A percentile compares a stretch with the other conserved stretches of the same genome.
Evolutionary conservation across 176 grass and related monocot species (phyloP).

Genomic region (Raddia guianensis): DNA sequence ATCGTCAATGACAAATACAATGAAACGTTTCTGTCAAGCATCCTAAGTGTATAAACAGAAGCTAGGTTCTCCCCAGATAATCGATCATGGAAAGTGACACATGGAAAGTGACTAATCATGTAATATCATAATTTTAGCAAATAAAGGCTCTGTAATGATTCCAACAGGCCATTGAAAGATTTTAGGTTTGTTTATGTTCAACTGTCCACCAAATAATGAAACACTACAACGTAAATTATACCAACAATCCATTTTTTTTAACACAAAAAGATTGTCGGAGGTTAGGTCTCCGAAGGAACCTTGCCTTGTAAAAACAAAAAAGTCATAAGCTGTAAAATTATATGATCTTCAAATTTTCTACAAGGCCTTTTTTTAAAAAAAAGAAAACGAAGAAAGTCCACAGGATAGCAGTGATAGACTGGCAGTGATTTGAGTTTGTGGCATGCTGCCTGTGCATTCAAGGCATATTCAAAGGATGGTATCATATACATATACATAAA

Average conservation of each 20-base stretch:
- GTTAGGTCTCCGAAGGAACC: background rate
- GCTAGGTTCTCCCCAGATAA: background rate
- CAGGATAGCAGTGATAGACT: background rate
- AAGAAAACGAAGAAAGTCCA: no score
- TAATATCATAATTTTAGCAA: background rate
- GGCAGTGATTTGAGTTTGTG: background rate
- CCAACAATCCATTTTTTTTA: background rate
- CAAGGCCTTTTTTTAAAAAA: no score
- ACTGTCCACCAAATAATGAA: background rate
- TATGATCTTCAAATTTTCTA: background rate
- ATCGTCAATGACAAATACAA: background rate
- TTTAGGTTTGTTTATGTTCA: background rate
- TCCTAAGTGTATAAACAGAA: conserved; percentile 15
- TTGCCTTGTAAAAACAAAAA: background rate
- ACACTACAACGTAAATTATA: background rate
- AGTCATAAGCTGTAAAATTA: background rate
- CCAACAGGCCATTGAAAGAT: background rate
- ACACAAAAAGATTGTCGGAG: background rate
- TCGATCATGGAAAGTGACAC: background rate
- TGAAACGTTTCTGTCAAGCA: background rate
- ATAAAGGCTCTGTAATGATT: conserved; percentile 8
- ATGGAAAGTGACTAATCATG: background rate
- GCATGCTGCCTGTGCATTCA: background rate
- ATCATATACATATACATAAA: background rate
- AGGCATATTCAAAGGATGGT: background rate